Base-by-base conservation (phyloP, 768 basidiomycete species). In the Lepiota venenata region DNA sequence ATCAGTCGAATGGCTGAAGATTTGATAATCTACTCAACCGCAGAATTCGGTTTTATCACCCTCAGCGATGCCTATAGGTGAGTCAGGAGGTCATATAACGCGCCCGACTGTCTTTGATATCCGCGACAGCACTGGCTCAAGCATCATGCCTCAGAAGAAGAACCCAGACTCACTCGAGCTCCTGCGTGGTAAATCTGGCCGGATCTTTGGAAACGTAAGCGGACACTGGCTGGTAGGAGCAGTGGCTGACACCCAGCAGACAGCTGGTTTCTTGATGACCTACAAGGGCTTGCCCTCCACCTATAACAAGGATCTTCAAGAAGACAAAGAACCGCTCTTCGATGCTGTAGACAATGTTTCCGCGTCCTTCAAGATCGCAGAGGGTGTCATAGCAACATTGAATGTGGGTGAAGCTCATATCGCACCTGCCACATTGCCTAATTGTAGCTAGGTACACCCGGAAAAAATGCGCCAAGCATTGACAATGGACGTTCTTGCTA, bases 81-180 rank as follows among this genome's bases (percentile, higher is more conserved):
- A 50, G 78, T 66, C 45, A n/a, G 47, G 25, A 53, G 3, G 6
- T 35, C 29, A 7, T 15, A 29, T 25, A 14, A 16, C 21, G 52
- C 9, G 8, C 18, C 3, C 15, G 18, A 37, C 40, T 36, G 12
- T n/a, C 16, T 47, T 40, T 22, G 25, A 50, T 7, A 50, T 35
- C 11, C 16, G 20, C 59, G 46, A 10, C 60, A 98, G 94, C 66
- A 99, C 97, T 41, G 97, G 97, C 6, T 98, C 95, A 38, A 98
- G 95, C 61, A 98, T 99, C 67, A 99, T 99, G 97, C 97, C 97
- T 4, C 97, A 98, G 67, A 98, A 99, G 76, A 99, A 98, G 74
- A 98, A 98, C 65, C 92, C 95, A 0, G 97, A 98, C 68, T 98
- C 96, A 9, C 75, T 97, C 51, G 97, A 99, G 69, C 78, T 99